A percentile compares a stretch with the other conserved stretches of the same genome.
Conservation (phyloP, 2,329 filamentous ascomycete species). For the Aspergillus brunneoviolaceus region DNA sequence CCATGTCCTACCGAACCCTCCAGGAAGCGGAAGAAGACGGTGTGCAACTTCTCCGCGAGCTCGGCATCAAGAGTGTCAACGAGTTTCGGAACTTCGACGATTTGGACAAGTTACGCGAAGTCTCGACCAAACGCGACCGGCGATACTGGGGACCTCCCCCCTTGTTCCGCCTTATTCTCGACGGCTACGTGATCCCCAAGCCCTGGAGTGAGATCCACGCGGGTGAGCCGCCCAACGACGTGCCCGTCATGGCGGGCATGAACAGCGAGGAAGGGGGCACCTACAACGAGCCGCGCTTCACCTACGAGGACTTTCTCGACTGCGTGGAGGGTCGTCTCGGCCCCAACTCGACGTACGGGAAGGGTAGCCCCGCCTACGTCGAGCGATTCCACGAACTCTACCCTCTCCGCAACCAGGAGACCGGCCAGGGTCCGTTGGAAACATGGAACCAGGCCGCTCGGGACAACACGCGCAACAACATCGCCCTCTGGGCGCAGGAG, state of each 20-base stretch:
- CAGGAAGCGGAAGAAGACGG: not conserved
- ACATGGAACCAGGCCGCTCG: too few relatives aligned
- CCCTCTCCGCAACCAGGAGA: too few relatives aligned
- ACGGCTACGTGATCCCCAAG: not conserved
- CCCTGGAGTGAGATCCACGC: not conserved
- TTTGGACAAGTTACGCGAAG: not conserved
- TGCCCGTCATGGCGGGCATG: too few relatives aligned
- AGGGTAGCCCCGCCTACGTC: too few relatives aligned
- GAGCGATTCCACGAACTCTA: too few relatives aligned
- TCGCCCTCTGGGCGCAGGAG: not conserved
- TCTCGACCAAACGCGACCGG: not conserved
- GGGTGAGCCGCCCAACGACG: too few relatives aligned
- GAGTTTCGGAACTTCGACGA: not conserved
- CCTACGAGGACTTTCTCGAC: slow-evolving; percentile 11
- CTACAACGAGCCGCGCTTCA: not conserved
- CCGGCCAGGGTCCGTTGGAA: too few relatives aligned
- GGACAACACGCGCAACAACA: not conserved
- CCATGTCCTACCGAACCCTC: not conserved
- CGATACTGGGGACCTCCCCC: not conserved
- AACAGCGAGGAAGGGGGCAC: too few relatives aligned
- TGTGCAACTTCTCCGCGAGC: not conserved
- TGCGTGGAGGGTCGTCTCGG: too few relatives aligned
- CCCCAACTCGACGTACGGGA: too few relatives aligned
- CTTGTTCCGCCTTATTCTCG: not conserved
- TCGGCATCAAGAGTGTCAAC: not conserved